Base-by-base conservation (phyloP, 2,329 filamentous ascomycete genomes). In the Xylaria sp. region DNA sequence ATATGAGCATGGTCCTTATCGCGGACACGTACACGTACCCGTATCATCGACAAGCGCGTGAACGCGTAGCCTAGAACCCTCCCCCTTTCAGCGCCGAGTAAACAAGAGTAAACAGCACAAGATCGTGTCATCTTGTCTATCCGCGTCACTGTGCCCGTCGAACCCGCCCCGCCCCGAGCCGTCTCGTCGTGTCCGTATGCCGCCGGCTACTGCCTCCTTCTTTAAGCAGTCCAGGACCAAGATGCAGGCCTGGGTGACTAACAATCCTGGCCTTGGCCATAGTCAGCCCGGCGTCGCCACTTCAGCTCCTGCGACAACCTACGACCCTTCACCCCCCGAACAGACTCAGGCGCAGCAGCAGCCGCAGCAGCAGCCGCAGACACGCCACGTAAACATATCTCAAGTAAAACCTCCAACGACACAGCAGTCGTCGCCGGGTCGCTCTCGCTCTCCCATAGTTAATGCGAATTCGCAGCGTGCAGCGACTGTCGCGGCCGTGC, bases 181-280 rank as follows among this genome's bases (percentile, higher is more conserved):
- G 20, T 52, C 48, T 28, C 32, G 39, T 56, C 28, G 50, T 56
- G 57, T 71, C 72, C 73, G 69, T 68, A 77, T 78, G 76, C 74
- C 75, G 63, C 74, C 74, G 23, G 76, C 72, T 65, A 70, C 75
- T 43, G 63, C 69, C 46, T 66, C 69, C 60, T 76, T 78, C 72
- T 72, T 78, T n/a, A 75, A 77, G 67, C 71, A 75, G 41, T 77
- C 75, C 13, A 78, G 74, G 68, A 75, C 63, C 20, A 78, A 76
- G 67, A 78, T 78, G 77, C 77, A 78, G 66, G 77, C 76, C 69
- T 78, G 76, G 76, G 77, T 78, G 32, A 76, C 75, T 28, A 77
- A 72, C 66, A 74, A 73, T 32, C 62, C 65, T 36, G 76, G 73
- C 66, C 67, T 70, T 46, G 67, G 68, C 64, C 70, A 70, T 62